A percentile compares a stretch with the other conserved stretches of the same genome.
Conservation (phyloP, 2,329 filamentous ascomycete genomes). For the Trichoderma sp. region DNA sequence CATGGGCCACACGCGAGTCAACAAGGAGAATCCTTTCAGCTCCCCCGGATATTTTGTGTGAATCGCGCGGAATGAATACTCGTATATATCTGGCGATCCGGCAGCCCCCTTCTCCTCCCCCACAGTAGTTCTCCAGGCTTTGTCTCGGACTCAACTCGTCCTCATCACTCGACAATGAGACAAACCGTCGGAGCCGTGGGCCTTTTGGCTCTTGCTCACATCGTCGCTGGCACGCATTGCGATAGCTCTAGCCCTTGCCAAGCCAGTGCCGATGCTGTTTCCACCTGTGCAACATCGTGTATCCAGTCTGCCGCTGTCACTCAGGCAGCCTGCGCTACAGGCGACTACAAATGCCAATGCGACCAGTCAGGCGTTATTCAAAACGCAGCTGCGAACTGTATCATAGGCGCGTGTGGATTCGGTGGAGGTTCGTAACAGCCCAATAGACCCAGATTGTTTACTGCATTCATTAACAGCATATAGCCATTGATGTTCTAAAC, state of each 20-base stretch:
- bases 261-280: conserved; percentile 27
- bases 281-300: conserved; percentile 27
- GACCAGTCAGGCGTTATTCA: conserved; percentile 26
- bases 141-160: neutral
- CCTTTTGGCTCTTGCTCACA: conserved; percentile 24
- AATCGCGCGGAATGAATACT: neutral
- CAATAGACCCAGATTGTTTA: neutral
- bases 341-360: conserved; percentile 30
- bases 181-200: conserved; percentile 2
- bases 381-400: conserved; percentile 24
- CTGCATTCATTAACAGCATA: neutral
- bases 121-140: neutral
- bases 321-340: conserved; percentile 24
- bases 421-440: neutral
- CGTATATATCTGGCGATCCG: neutral
- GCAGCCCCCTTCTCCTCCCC: neutral
- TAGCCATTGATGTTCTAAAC: conserved; percentile 22
- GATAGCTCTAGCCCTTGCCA: conserved; percentile 28
- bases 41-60: neutral
- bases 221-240: conserved; percentile 25
- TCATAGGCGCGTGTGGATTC: conserved; percentile 26
- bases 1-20: neutral
- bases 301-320: conserved; percentile 29
- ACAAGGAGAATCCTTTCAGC: neutral
- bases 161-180: conserved; percentile 1